phyloP scores from a whole-genome alignment of 768 basidiomycete genomes.

The Suillus brevipes region DNA sequence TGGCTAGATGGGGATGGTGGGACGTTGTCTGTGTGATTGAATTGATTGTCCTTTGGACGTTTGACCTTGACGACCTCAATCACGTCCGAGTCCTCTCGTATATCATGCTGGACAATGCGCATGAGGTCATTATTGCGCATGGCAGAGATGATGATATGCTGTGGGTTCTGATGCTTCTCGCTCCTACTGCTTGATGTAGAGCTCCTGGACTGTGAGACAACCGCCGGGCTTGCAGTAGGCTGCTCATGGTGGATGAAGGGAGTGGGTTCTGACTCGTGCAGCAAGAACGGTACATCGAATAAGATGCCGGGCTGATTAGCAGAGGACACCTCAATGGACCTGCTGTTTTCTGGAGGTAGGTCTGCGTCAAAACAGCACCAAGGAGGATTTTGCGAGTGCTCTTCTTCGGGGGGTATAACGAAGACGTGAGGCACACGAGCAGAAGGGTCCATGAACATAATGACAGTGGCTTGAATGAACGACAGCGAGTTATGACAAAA shows the following conservation, averaged over 20 bases:
- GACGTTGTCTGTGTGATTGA: neutral
- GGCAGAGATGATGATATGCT: conserved; percentile 22
- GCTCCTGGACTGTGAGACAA: neutral
- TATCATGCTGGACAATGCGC: conserved; percentile 24
- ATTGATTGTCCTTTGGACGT: conserved; percentile 30
- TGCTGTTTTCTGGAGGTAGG: conserved; percentile 24
- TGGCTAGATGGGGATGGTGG: conserved; percentile 15
- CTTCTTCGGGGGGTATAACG: conserved; percentile 60
- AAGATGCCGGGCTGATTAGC: conserved; percentile 26
- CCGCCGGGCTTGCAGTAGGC: conserved; percentile 11
- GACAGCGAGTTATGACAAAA: conserved; percentile 16
- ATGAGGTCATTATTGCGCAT: conserved; percentile 18
- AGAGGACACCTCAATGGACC: conserved; percentile 14
- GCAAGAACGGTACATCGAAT: conserved; percentile 33
- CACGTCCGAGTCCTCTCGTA: conserved; percentile 52
- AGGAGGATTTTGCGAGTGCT: conserved; percentile 44
- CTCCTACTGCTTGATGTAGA: conserved; percentile 21
- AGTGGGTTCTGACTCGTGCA: conserved; percentile 16
- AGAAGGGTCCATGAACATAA: conserved; percentile 7
- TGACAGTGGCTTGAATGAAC: conserved; percentile 13
- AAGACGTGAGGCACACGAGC: conserved; percentile 50
- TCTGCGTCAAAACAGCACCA: conserved; percentile 61
- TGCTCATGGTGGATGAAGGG: conserved; percentile 11
- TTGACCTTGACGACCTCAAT: conserved; percentile 62
- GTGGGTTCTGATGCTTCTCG: conserved; percentile 33